phyloP scores from a whole-genome alignment of 176 grass and related monocot species.

The Avena insularis region DNA sequence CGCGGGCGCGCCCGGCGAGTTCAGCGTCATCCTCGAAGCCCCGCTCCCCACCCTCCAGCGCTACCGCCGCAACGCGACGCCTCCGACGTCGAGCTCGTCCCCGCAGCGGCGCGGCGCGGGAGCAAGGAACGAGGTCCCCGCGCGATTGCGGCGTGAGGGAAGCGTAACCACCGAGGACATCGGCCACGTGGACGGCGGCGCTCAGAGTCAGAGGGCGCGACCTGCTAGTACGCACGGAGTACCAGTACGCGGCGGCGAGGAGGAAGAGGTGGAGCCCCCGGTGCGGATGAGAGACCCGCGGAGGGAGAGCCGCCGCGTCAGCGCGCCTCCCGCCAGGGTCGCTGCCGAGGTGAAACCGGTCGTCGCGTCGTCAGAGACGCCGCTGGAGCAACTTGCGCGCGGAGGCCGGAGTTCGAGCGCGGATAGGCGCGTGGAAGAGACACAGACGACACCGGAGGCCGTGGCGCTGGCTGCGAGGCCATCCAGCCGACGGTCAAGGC shows the following conservation, averaged over 20 bases:
- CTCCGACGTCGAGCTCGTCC: neutral
- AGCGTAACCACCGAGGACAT: conserved; percentile 28
- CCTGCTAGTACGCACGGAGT: neutral
- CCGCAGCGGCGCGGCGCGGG: neutral
- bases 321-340: neutral
- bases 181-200: neutral
- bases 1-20: conserved; percentile 50
- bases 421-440: conserved; percentile 21
- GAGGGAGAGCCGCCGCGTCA: conserved; percentile 14
- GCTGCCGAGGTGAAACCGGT: neutral
- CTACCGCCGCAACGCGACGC: conserved; percentile 45
- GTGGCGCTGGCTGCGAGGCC: conserved; percentile 1
- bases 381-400: conserved; percentile 35
- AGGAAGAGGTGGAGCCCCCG: neutral
- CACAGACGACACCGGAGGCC: neutral
- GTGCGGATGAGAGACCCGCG: conserved; percentile 19
- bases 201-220: neutral
- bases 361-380: neutral
- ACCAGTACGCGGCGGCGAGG: neutral
- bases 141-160: conserved; percentile 40
- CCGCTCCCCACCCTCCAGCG: conserved; percentile 48
- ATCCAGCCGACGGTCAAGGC: conserved; percentile 50
- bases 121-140: conserved; percentile 22
- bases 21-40: conserved; percentile 59
- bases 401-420: conserved; percentile 40